Evolutionary conservation across 139 green algal genomes (phyloP).

Genomic region (Tetraselmis striata): DNA sequence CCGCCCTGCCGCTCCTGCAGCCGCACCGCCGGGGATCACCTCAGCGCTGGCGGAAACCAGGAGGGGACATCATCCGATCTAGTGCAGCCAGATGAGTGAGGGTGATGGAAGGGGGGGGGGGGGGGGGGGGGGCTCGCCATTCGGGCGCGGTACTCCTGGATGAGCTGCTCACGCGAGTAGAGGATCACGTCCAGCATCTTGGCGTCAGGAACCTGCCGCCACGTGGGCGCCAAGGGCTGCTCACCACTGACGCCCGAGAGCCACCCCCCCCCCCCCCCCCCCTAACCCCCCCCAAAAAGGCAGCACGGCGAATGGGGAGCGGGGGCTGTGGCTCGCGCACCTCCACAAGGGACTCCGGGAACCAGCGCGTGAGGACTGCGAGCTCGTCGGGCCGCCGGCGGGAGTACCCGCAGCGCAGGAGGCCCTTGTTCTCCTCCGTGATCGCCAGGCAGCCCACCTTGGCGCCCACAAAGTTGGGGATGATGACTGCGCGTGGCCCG

Average conservation of each 20-base stretch:
- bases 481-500: slow-evolving; percentile 49
- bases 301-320: too few species aligned
- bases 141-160: slow-evolving; percentile 65
- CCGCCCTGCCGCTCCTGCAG: not conserved
- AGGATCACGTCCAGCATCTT: slow-evolving; percentile 88
- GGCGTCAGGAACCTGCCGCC: slow-evolving; percentile 47
- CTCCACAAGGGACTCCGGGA: not conserved
- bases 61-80: too few species aligned
- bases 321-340: too few species aligned
- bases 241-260: too few species aligned
- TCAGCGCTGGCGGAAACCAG: too few species aligned
- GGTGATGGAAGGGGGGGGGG: too few species aligned
- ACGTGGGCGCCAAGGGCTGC: slow-evolving; percentile 39
- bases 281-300: too few species aligned
- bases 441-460: slow-evolving; percentile 60
- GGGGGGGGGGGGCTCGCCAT: slow-evolving; percentile 24
- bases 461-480: slow-evolving; percentile 75
- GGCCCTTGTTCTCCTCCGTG: slow-evolving; percentile 61
- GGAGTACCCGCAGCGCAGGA: slow-evolving; percentile 69
- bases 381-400: slow-evolving; percentile 72
- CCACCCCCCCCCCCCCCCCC: too few species aligned
- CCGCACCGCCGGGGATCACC: too few species aligned
- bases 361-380: slow-evolving; percentile 69
- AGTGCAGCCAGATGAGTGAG: too few species aligned
- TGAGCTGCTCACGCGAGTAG: slow-evolving; percentile 83